Base-by-base conservation (phyloP, 495 filamentous ascomycete species). In the Halenospora varia region DNA sequence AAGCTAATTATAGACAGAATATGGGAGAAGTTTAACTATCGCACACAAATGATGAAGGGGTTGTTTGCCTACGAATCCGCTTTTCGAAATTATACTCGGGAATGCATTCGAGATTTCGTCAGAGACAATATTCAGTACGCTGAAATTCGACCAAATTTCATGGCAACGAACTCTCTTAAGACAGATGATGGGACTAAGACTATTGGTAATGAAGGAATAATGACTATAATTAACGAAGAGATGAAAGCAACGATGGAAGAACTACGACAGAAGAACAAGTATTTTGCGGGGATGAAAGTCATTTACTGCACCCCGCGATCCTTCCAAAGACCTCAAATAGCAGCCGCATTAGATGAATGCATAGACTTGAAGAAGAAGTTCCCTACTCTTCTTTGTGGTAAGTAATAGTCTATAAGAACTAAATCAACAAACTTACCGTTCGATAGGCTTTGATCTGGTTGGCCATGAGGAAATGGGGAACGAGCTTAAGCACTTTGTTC, bases 401-500 rank as follows among this genome's bases (percentile, higher is more conserved):
- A 59, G 66, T 53, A 56, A 55, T 19, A n/a, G 20, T 13, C 19
- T 49, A 23, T 25, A 25, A n/a, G 18, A 9, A 22, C 11, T 2
- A 35, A 10, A 19, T 29, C 49, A 53, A 48, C n/a, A 0, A 39
- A 0, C 20, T 40, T 20, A n/a, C 11, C 19, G 2, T 39, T 18
- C 25, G 15, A 3, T 41, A 75, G 91, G 93, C 9, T 96, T 89
- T 66, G 94, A 98, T 68, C 69, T 96, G 10, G 89, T 96, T 10
- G 94, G 91, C 11, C 88, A 91, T 68, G 94, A 96, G 73, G 81
- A 89, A 55, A 70, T 79, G 48, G 88, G 86, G 3, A 78, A 90
- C 0, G 59, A 62, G 48, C 80, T 96, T 20, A 79, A 76, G 26
- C 82, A 88, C 59, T 85, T 94, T 23, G 73, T 85, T 0, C 83